Evolutionary conservation across 352 stramenopile species (phyloP), one percentile per base, ranked within the genome.

Genomic region (Lagenidium sp.): DNA sequence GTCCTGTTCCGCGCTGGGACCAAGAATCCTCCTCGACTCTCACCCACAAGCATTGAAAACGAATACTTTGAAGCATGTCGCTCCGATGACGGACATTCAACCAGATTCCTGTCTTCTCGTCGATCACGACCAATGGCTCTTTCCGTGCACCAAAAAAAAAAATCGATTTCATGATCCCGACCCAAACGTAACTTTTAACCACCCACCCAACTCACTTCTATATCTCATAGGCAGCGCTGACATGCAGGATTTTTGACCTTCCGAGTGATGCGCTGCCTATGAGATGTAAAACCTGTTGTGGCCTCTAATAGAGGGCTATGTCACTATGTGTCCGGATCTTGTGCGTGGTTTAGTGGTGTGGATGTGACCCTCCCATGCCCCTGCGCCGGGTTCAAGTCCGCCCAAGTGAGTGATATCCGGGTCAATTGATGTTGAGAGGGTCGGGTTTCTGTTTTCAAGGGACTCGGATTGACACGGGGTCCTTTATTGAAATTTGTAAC

Each of bases 171-270:
- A 15, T 35, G 29, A 15, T 35, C 29, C n/a, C n/a, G n/a, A n/a
- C n/a, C n/a, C n/a, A n/a, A n/a, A n/a, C n/a, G n/a, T n/a, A n/a
- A n/a, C n/a, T n/a, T 35, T 35, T 15, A 35, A 15, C 29, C 29
- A 41, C 35, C 16, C 11, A 11, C 11, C 13, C 12, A 21, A 41
- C 16, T 41, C 35, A 41, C 11, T 41, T 41, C 35, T 41, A 41
- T 41, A 41, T 41, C 35, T 41, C 35, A 41, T 41, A 41, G 16
- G 35, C 35, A 41, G 12, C 35, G 35, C 11, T 18, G 12, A 41
- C 16, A 21, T 41, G 20, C 35, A 11, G 11, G 12, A 21, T 41
- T 41, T 41, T 19, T 18, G 11, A 11, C 35, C 35, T 21, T 41
- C 12, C 20, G 13, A 41, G 35, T 21, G 35, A 18, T 18, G 35